These are phyloP conservation scores for Calonectria ilicicola DNA, from an alignment of 2,329 filamentous ascomycete species.

Conservation along the genomic window DNA sequence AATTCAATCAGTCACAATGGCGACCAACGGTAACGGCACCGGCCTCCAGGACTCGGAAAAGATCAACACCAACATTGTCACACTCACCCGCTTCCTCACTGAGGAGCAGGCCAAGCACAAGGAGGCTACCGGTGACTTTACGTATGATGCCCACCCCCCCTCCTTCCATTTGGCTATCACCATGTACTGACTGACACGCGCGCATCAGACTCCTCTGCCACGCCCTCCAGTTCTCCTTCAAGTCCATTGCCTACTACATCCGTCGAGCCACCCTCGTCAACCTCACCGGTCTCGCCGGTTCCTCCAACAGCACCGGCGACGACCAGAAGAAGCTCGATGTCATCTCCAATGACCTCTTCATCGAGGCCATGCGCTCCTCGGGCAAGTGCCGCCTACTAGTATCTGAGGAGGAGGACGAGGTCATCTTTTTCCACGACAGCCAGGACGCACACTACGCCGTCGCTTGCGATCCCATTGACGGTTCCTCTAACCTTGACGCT, in stretches of 20 bases:
- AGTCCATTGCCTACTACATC: conserved; percentile 99
- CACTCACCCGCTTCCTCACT: conserved; percentile 93
- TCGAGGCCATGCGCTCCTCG: conserved; percentile 92
- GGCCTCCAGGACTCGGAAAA: conserved; percentile 72
- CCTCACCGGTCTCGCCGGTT: conserved; percentile 93
- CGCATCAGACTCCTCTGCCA: conserved; percentile 87
- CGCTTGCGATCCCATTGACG: conserved; percentile 97
- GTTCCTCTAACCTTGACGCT: conserved; percentile 96
- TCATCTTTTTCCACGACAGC: conserved; percentile 86
- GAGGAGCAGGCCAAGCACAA: conserved; percentile 95
- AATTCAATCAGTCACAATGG: conserved; percentile 44
- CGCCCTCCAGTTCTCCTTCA: conserved; percentile 99
- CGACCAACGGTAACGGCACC: conserved; percentile 49
- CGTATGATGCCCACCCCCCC: conserved; percentile 70
- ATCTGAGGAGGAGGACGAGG: conserved; percentile 97
- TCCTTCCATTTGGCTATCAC: not conserved
- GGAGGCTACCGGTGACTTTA: conserved; percentile 98
- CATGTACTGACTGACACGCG: conserved; percentile 27
- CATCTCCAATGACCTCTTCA: conserved; percentile 98
- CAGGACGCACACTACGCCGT: conserved; percentile 89
- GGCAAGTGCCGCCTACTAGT: conserved; percentile 92
- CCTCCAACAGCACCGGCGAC: conserved; percentile 94
- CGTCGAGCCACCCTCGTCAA: conserved; percentile 95
- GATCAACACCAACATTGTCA: conserved; percentile 96
- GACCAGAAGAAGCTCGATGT: conserved; percentile 99